These are phyloP conservation scores for Neonectria faginata DNA, from an alignment of 2,329 filamentous ascomycete genomes.

Conservation along the genomic window DNA sequence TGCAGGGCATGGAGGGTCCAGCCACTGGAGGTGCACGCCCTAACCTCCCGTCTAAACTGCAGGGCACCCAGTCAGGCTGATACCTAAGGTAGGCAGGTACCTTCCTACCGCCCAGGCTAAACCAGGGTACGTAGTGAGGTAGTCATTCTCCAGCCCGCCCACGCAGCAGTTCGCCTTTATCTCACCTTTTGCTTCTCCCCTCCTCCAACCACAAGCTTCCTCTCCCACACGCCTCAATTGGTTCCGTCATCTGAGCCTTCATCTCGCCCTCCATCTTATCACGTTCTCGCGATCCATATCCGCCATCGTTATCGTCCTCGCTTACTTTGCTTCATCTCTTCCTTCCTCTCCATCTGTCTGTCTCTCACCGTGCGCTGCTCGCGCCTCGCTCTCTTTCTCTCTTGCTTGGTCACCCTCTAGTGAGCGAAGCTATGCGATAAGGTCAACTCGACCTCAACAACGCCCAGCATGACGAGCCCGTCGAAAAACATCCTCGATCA, in stretches of 20 bases:
- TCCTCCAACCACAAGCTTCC: constrained; percentile 30
- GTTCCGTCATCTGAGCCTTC: constrained; percentile 23
- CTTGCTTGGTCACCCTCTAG: constrained; percentile 25
- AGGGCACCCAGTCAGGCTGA: not conserved
- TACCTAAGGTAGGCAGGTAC: not conserved
- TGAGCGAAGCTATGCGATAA: constrained; percentile 45
- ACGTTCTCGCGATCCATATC: constrained; percentile 9
- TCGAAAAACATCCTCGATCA: constrained; percentile 53
- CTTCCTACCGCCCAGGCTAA: no score
- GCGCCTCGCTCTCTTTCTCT: constrained; percentile 4
- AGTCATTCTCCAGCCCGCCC: constrained; percentile 11
- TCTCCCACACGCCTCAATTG: constrained; percentile 28
- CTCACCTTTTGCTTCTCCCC: constrained; percentile 20
- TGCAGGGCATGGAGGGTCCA: not conserved
- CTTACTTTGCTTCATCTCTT: constrained; percentile 6
- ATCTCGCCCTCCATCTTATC: constrained; percentile 15
- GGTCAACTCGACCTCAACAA: constrained; percentile 30
- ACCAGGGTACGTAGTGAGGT: no score
- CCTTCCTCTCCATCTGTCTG: not conserved
- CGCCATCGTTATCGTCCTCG: not conserved
- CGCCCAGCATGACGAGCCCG: constrained; percentile 53
- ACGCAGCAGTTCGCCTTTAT: constrained; percentile 14
- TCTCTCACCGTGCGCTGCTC: constrained; percentile 8
- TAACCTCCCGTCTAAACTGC: not conserved
- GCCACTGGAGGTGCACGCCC: not conserved